phyloP scores from a whole-genome alignment of 1,284 basidiomycete genomes.

The Fomes fomentarius region DNA sequence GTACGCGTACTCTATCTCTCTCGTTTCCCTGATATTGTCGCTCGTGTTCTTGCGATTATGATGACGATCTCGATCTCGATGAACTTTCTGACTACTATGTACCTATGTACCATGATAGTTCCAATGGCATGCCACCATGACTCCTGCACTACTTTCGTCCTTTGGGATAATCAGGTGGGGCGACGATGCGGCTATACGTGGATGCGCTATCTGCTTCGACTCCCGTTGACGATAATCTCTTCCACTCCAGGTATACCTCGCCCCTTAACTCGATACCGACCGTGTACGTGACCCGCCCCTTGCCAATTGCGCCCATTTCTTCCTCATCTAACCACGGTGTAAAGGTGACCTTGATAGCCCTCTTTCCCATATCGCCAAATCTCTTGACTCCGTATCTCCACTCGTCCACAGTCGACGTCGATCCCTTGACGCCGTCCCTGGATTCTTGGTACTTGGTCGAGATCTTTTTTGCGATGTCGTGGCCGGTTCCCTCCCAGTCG shows the following conservation, averaged over 20 bases:
- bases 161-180: no score
- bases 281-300: not conserved
- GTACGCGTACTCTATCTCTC: not conserved
- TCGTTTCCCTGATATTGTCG: not conserved
- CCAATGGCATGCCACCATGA: slow-evolving; percentile 1
- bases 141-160: no score
- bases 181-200: not conserved
- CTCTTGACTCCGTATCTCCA: not conserved
- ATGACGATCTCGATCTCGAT: not conserved
- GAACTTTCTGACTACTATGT: slow-evolving; percentile 4
- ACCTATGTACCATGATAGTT: slow-evolving; percentile 8
- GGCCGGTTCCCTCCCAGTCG: not conserved
- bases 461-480: not conserved
- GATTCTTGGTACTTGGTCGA: not conserved
- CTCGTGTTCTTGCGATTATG: not conserved
- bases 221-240: not conserved
- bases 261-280: not conserved
- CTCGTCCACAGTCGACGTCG: not conserved
- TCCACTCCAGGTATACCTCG: not conserved
- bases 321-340: not conserved
- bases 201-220: not conserved
- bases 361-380: not conserved
- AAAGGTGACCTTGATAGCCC: not conserved
- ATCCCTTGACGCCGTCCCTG: not conserved
- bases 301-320: not conserved